A percentile compares a stretch with the other conserved stretches of the same genome.
These are phyloP conservation scores for Microcos paniculata DNA, from an alignment of 345 rosid genomes.

Conservation along the genomic window DNA sequence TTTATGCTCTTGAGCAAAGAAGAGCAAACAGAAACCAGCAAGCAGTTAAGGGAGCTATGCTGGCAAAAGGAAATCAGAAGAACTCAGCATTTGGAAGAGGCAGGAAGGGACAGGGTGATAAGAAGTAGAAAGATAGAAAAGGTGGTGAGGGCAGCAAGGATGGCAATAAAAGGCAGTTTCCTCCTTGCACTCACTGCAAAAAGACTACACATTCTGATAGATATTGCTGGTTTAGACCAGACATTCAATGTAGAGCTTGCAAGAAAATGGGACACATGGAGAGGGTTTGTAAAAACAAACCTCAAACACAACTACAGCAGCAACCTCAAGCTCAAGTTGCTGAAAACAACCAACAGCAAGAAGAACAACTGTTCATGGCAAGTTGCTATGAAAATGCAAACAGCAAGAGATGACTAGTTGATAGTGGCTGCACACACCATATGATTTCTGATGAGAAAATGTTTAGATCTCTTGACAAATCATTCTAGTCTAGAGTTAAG, in stretches of 20 bases:
- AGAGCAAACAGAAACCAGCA: background rate
- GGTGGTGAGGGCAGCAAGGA: background rate
- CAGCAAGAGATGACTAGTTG: too few relatives aligned
- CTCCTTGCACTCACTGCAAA: background rate
- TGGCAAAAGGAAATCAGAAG: background rate
- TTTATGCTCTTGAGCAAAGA: too few relatives aligned
- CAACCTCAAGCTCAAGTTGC: background rate
- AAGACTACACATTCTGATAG: background rate
- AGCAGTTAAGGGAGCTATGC: background rate
- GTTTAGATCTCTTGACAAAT: too few relatives aligned
- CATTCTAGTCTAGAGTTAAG: too few relatives aligned
- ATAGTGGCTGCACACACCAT: too few relatives aligned
- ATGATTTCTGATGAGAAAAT: too few relatives aligned
- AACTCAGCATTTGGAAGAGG: too few relatives aligned
- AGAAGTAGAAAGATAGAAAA: background rate
- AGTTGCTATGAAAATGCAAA: too few relatives aligned
- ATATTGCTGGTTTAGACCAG: background rate
- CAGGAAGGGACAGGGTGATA: background rate
- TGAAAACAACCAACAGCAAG: background rate
- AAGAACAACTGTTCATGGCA: background rate
- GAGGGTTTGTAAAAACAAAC: too few relatives aligned
- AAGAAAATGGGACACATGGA: background rate
- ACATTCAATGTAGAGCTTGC: background rate
- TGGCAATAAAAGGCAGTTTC: background rate
- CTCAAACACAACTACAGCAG: too few relatives aligned